These are phyloP conservation scores for Bipolaris sorokiniana DNA, from an alignment of 2,329 filamentous ascomycete species.

Conservation along the genomic window DNA sequence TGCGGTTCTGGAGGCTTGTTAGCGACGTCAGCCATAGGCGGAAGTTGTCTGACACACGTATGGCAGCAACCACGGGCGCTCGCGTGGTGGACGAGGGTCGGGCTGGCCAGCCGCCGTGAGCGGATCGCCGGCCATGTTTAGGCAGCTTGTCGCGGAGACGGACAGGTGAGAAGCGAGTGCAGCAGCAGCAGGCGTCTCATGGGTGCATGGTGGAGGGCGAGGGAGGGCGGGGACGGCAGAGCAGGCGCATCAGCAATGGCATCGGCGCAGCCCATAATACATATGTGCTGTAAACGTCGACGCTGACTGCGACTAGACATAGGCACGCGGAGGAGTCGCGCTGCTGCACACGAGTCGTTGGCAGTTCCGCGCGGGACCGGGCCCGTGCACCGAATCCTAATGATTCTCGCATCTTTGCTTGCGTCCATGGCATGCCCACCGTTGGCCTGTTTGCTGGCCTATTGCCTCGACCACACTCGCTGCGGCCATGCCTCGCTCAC, in stretches of 20 bases:
- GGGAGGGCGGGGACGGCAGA: neutral
- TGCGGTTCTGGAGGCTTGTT: slow-evolving; percentile 70
- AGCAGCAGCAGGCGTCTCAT: slow-evolving; percentile 6
- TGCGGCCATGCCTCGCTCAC: slow-evolving; percentile 40
- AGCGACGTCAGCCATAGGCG: neutral
- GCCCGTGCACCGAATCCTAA: slow-evolving; percentile 11
- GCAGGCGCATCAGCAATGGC: slow-evolving; percentile 9
- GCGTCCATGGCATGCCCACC: slow-evolving; percentile 2
- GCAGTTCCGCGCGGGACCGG: slow-evolving; percentile 3
- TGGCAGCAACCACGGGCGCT: slow-evolving; percentile 49
- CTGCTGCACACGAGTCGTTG: slow-evolving; percentile 6
- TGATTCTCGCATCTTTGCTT: slow-evolving; percentile 21
- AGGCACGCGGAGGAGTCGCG: slow-evolving; percentile 26
- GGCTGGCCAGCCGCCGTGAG: slow-evolving; percentile 15
- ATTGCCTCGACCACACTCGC: slow-evolving; percentile 16
- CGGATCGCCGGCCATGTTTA: slow-evolving; percentile 35
- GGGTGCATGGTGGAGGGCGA: slow-evolving; percentile 4
- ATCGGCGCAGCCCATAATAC: slow-evolving; percentile 18
- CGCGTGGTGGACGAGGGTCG: slow-evolving; percentile 32
- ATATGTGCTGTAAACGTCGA: slow-evolving; percentile 4
- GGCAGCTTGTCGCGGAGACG: slow-evolving; percentile 12
- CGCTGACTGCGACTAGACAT: slow-evolving; percentile 1
- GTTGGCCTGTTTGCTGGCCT: neutral
- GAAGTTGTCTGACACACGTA: slow-evolving; percentile 33
- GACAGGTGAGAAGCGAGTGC: neutral